Evolutionary conservation across 495 filamentous ascomycete species (phyloP).

Genomic region (Neurospora africana): DNA sequence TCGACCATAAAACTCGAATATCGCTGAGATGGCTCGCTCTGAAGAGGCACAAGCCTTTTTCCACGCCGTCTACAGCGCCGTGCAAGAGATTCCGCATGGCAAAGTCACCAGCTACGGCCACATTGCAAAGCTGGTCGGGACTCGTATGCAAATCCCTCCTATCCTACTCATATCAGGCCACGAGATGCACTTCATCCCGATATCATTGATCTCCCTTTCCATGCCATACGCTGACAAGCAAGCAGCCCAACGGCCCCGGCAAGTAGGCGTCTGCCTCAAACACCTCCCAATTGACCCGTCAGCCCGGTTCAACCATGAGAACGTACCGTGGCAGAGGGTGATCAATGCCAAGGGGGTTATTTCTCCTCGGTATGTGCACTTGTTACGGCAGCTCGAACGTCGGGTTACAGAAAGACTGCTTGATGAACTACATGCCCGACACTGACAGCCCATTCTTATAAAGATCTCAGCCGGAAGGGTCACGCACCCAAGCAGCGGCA

Average conservation of each 20-base stretch:
- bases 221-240: neutral
- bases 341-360: conserved; percentile 80
- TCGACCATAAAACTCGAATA: neutral
- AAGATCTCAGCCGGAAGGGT: conserved; percentile 56
- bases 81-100: conserved; percentile 75
- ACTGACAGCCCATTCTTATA: neutral
- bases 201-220: neutral
- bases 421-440: neutral
- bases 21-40: conserved; percentile 50
- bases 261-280: conserved; percentile 84
- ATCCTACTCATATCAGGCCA: neutral
- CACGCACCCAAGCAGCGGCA: conserved; percentile 55
- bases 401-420: neutral
- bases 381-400: neutral
- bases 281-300: conserved; percentile 51
- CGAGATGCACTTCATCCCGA: neutral
- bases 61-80: conserved; percentile 68
- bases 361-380: conserved; percentile 54
- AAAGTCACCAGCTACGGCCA: conserved; percentile 84
- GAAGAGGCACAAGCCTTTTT: conserved; percentile 83
- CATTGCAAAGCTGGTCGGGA: conserved; percentile 69
- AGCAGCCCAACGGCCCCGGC: conserved; percentile 57
- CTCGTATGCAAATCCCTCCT: conserved; percentile 49
- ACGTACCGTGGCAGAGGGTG: conserved; percentile 91
- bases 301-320: conserved; percentile 52